Evolutionary conservation across 2,329 filamentous ascomycete species (phyloP).

Genomic region (Calcarisporium arbuscula): DNA sequence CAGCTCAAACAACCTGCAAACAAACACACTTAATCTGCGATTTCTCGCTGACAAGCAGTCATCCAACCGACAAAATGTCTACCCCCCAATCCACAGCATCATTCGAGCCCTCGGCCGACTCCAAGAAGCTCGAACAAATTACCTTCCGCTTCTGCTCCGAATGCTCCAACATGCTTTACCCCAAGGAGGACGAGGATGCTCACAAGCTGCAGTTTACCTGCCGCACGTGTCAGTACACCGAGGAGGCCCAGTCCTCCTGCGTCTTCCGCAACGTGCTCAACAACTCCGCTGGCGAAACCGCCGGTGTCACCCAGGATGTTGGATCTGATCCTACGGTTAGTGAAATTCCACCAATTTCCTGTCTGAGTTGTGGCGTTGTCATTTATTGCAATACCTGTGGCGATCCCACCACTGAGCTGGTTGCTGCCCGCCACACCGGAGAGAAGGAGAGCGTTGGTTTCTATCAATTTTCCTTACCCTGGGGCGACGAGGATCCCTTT

Average conservation of each 20-base stretch:
- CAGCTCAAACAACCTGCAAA: no score
- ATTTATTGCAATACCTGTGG: conserved; percentile 37
- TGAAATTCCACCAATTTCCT: conserved; percentile 43
- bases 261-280: conserved; percentile 94
- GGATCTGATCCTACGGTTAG: conserved; percentile 97
- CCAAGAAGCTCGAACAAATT: conserved; percentile 67
- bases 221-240: conserved; percentile 88
- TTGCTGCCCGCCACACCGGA: conserved; percentile 11
- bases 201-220: conserved; percentile 91
- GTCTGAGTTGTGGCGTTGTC: conserved; percentile 39
- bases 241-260: conserved; percentile 79
- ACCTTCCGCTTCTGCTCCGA: conserved; percentile 97
- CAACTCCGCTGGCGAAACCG: conserved; percentile 87
- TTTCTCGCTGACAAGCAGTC: no score
- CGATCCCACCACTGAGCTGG: conserved; percentile 17
- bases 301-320: conserved; percentile 95
- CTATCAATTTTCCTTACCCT: conserved; percentile 22
- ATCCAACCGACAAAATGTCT: conserved; percentile 38
- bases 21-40: no score
- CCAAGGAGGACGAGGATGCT: conserved; percentile 81
- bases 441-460: conserved; percentile 19
- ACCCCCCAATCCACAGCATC: conserved; percentile 47
- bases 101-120: conserved; percentile 33
- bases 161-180: conserved; percentile 98
- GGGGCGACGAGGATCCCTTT: conserved; percentile 24